Evolutionary conservation across 2,329 filamentous ascomycete genomes (phyloP).

Genomic region (Clarireedia paspali): DNA sequence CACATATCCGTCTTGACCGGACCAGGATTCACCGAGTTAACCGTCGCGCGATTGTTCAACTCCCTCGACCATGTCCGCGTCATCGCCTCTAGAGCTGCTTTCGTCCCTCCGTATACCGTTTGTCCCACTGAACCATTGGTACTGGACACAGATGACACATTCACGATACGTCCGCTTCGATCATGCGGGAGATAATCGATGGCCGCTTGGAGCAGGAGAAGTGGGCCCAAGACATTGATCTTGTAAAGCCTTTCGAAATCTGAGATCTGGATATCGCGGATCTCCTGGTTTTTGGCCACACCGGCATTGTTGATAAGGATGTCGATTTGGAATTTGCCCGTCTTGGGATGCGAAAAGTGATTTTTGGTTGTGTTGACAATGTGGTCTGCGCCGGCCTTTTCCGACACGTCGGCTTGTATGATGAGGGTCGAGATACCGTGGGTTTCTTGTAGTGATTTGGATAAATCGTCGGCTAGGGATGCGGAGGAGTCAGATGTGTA

Average conservation of each 20-base stretch:
- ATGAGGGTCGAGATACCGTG: constrained; percentile 53
- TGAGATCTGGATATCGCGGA: constrained; percentile 52
- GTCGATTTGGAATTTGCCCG: constrained; percentile 57
- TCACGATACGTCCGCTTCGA: constrained; percentile 58
- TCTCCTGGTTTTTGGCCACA: constrained; percentile 54
- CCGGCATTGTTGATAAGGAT: constrained; percentile 87
- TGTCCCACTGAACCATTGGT: constrained; percentile 50
- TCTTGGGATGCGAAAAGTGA: constrained; percentile 44
- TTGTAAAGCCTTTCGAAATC: constrained; percentile 68
- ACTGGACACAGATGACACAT: constrained; percentile 50
- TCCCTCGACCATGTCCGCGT: constrained; percentile 61
- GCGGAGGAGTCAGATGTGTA: constrained; percentile 57
- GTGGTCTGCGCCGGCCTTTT: constrained; percentile 49
- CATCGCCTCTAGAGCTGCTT: constrained; percentile 61
- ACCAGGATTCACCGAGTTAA: constrained; percentile 59
- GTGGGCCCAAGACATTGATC: constrained; percentile 74
- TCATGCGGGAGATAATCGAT: constrained; percentile 62
- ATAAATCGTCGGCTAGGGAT: constrained; percentile 44
- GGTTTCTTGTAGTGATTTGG: constrained; percentile 43
- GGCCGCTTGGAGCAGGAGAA: constrained; percentile 69
- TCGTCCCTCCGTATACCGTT: constrained; percentile 57
- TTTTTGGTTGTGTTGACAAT: constrained; percentile 52
- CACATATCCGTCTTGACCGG: constrained; percentile 64
- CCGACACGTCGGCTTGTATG: constrained; percentile 66
- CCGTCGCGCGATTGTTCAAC: constrained; percentile 51